Evolutionary conservation across 139 green algal species (phyloP).

Genomic region (Dunaliella primolecta): DNA sequence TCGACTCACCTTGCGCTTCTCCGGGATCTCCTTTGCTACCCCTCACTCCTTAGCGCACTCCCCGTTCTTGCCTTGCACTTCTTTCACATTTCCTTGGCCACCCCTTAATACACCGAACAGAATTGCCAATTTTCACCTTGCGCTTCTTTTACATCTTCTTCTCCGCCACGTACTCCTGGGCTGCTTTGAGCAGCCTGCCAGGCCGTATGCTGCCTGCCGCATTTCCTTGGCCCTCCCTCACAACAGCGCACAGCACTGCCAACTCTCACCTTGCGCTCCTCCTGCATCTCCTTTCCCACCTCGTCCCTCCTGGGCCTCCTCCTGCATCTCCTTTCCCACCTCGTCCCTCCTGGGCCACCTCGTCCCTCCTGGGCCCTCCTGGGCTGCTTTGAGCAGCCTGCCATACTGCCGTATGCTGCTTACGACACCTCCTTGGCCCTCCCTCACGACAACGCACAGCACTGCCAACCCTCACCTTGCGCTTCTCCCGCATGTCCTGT

Average conservation of each 20-base stretch:
- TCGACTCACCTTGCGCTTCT: background rate
- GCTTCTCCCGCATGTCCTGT: background rate
- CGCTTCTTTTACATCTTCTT: background rate
- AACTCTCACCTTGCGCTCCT: conserved; percentile 3
- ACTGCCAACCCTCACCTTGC: background rate
- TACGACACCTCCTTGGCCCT: background rate
- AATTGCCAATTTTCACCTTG: too few species aligned
- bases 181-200: background rate
- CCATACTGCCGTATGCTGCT: background rate
- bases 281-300: background rate
- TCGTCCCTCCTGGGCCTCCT: background rate
- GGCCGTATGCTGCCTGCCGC: background rate
- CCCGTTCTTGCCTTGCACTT: background rate
- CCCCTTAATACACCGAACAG: too few species aligned
- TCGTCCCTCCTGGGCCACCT: too few species aligned
- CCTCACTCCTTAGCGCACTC: background rate
- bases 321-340: background rate
- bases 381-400: conserved; percentile 1
- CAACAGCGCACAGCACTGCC: too few species aligned
- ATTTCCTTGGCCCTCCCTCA: too few species aligned
- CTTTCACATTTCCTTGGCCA: background rate
- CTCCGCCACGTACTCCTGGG: background rate
- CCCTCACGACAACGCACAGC: too few species aligned
- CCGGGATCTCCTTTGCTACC: background rate
- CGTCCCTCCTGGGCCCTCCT: too few species aligned